Base-by-base conservation (phyloP, 2,329 filamentous ascomycete genomes). In the Magnaporthiopsis incrustans region DNA sequence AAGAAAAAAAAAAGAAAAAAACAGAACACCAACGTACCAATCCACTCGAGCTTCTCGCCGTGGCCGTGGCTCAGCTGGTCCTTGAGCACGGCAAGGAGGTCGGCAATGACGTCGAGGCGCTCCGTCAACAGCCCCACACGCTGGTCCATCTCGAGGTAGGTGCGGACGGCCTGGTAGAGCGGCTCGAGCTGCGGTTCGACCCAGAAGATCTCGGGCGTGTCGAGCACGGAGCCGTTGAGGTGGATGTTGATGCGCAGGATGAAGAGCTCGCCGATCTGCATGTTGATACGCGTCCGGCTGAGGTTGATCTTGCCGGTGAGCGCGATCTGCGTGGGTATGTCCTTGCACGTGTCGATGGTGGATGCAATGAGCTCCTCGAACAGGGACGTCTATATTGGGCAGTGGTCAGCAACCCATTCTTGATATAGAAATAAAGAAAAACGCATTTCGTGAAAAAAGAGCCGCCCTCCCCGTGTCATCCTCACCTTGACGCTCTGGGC, bases 191-290 rank as follows among this genome's bases (percentile, higher is more conserved):
- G 93, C 11, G 95, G 95, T 77, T 99, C 95, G 38, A 94, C 91
- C 95, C 95, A 99, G 83, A 99, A 98, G 57, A 99, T 83, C 77
- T 99, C 95, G 0, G 95, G 95, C 12, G 93, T 96, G 75, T 99
- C 95, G 56, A 99, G 88, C 7, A 99, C 93, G 35, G 91, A 96
- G 44, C 95, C 95, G 75, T 98, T 97, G 62, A 99, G 84, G 77
- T 99, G 96, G 72, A 99, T 98, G 75, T 95, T 97, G 79, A 99
- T 98, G 66, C 95, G 87, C 38, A 99, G 81, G 73, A 99, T 98
- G 77, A 99, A 99, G 63, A 99, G 85, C 78, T 99, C 93, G 74
- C 95, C 95, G 66, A 99, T 97, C 77, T 98, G 93, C 93, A 98
- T 98, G 81, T 98, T 98, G 81, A 99, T 97, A 74, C 98, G 88